phyloP scores from a whole-genome alignment of 768 basidiomycete genomes.

The Rhodotorula paludigena region DNA sequence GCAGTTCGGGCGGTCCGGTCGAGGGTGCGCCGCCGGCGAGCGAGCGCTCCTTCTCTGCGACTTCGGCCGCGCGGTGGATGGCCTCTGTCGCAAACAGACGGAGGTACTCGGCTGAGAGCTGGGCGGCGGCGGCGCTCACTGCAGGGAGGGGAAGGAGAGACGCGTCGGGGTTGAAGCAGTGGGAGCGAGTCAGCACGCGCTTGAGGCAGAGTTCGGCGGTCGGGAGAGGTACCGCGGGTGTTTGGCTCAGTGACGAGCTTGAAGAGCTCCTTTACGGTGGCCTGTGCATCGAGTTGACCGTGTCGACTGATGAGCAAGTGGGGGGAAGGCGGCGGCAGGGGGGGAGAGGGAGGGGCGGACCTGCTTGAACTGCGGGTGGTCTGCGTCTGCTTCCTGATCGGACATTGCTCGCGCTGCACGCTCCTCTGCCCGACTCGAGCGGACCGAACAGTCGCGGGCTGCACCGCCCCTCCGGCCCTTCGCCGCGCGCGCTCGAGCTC shows the following conservation, averaged over 20 bases:
- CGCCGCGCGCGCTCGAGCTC: background rate
- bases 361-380: conserved; percentile 27
- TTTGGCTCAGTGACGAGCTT: conserved; percentile 11
- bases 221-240: conserved; percentile 7
- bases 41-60: conserved; percentile 15
- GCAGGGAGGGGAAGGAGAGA: background rate
- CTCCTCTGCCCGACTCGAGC: too few species aligned
- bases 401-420: background rate
- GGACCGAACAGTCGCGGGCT: too few species aligned
- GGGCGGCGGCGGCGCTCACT: conserved; percentile 29
- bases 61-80: conserved; percentile 26
- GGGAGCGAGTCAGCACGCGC: background rate
- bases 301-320: background rate
- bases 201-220: too few species aligned
- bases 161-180: background rate
- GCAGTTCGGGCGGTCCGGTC: background rate
- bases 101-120: conserved; percentile 35
- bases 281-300: background rate
- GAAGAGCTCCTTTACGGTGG: conserved; percentile 31
- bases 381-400: background rate
- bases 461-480: background rate
- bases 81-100: conserved; percentile 33
- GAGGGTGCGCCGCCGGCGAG: background rate
- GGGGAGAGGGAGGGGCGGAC: background rate
- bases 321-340: background rate